Evolutionary conservation across 257 asterid genomes (phyloP), one percentile per base, ranked within the genome.

Genomic region (Penstemon eatonii): DNA sequence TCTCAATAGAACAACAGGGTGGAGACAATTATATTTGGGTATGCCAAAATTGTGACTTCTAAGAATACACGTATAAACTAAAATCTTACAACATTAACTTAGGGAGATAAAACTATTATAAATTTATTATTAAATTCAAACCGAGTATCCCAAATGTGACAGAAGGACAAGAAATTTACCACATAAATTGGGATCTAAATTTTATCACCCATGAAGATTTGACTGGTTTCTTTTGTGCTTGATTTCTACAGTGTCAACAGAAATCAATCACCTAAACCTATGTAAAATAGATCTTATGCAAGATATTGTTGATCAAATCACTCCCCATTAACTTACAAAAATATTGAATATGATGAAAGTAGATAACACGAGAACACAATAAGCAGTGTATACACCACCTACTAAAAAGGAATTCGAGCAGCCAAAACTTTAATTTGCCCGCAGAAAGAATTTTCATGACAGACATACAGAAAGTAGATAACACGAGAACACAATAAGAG

Each of bases 221-320:
- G 47, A 64, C 15, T 19, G 37, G 13, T 25, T 46, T 47, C 25
- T 64, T 36, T 64, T 36, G 44, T 47, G 18, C 57, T 53, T 42
- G 52, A 39, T 3, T 4, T 67, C 25, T 55, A 55, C 51, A 67
- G 19, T 15, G 39, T 56, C 72, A 51, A 66, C 61, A 47, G 13
- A 39, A 8, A 15, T 15, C 0, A 15, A 15, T 15, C 18, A 15
- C 18, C 18, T 15, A 15, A 15, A 15, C 18, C 18, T 15, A 15
- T 15, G 18, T 15, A 15, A 15, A 15, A 15, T 15, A 15, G 43
- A 60, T 60, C 39, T 13, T 42, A 12, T n/a, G 50, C 36, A 60
- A 42, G 66, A 40, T 51, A 13, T 63, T 62, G 45, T 40, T 12
- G 5, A 51, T 53, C 18, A 25, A 52, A 57, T 57, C 43, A 25